Evolutionary conservation across 345 rosid genomes (phyloP).

Genomic region (Psidium guajava): DNA sequence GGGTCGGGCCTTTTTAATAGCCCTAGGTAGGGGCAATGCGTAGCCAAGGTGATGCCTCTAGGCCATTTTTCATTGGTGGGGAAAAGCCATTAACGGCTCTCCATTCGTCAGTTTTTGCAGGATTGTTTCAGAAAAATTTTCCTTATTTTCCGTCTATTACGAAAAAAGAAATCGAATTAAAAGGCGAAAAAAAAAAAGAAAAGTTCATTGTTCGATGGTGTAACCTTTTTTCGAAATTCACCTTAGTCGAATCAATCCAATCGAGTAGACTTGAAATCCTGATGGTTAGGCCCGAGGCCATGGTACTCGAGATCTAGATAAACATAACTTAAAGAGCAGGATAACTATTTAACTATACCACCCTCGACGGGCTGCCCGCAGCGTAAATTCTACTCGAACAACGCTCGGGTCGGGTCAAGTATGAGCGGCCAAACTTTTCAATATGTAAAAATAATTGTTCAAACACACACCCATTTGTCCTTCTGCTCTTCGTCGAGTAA

Average conservation of each 20-base stretch:
- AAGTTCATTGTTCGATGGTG: not conserved
- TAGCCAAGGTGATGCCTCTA: no score
- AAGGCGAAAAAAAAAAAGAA: not conserved
- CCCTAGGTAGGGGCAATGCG: no score
- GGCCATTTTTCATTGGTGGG: not conserved
- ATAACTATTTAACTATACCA: not conserved
- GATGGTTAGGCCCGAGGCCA: no score
- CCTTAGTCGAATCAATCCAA: not conserved
- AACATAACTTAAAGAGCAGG: not conserved
- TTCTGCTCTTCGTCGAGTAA: not conserved
- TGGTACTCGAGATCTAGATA: rapidly evolving
- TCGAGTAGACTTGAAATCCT: no score
- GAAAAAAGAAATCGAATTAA: not conserved
- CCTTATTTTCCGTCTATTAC: no score
- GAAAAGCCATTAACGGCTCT: not conserved
- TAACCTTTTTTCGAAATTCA: not conserved
- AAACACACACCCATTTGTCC: not conserved
- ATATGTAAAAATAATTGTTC: no score
- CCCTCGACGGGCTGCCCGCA: no score
- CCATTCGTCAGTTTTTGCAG: not conserved
- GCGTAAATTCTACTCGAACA: not conserved
- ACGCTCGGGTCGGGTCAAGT: no score
- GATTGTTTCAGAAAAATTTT: not conserved
- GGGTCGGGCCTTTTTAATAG: no score
- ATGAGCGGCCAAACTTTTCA: not conserved